Evolutionary conservation across 371 early-diverging fungal species (phyloP), one percentile per base, ranked within the genome.

Genomic region (Mortierella sp.): DNA sequence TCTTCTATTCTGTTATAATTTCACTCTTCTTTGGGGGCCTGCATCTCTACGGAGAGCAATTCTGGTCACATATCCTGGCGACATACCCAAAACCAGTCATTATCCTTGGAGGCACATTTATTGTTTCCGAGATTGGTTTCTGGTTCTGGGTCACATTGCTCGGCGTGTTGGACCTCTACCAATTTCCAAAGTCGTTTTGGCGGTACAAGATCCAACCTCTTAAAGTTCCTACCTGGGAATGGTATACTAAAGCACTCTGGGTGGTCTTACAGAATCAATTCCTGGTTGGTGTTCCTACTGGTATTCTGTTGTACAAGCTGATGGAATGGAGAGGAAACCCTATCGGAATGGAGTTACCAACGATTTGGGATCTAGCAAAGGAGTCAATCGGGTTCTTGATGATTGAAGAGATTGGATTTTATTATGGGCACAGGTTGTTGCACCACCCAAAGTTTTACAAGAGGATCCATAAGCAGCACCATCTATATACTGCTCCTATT

Each of bases 331-430:
- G 73, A 68, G 71, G 66, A 26, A 79, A 70, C 70, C 70, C 75
- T 5, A 61, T 75, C 15, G 73, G 68, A 17, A 71, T 76, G 65
- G 70, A 71, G 58, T 22, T 82, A 12, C 86, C 85, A 2, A 70
- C 70, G 7, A 45, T 83, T 26, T 54, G 32, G 40, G 60, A 37
- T 19, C 22, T 85, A 12, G 61, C 79, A 7, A 62, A 73, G 17
- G 88, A 91, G 63, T 61, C 87, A 29, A 70, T 83, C 47, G 85
- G 84, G 19, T 89, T 87, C 64, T 83, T 83, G 70, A 66, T 85
- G 15, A 70, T 90, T 40, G 90, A 89, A 69, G 92, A 92, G 67
- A 65, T 89, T 56, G 75, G 85, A 31, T 89, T 90, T 70, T 91
- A 90, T 76, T 89, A 87, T 83, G 84, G 83, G 23, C 86, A 88